Percentiles rank a stretch among this genome's conserved stretches.
phyloP scores from a whole-genome alignment of 768 basidiomycete genomes.

The Sistotremastrum suecicum region DNA sequence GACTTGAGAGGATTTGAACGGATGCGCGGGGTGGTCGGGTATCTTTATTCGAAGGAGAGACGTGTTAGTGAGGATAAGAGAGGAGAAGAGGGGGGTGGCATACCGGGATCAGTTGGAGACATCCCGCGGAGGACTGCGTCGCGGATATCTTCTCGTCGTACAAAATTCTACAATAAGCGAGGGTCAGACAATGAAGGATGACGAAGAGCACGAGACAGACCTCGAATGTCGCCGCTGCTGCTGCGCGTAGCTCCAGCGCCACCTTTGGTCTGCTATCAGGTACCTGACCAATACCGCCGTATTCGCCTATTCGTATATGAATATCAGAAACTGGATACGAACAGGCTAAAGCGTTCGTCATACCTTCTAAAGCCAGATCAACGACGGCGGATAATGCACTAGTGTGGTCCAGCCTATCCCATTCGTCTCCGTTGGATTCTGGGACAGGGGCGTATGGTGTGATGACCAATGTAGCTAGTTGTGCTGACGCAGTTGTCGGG shows the following conservation, averaged over 20 bases:
- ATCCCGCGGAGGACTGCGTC: conserved; percentile 59
- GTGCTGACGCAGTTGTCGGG: conserved; percentile 43
- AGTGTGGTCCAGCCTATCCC: conserved; percentile 73
- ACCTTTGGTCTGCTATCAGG: conserved; percentile 42
- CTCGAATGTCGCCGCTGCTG: conserved; percentile 74
- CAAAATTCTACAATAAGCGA: conserved; percentile 44
- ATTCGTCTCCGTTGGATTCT: conserved; percentile 81
- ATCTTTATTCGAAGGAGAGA: conserved; percentile 12
- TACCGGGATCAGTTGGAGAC: conserved; percentile 42
- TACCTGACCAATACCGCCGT: conserved; percentile 46
- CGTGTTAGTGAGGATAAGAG: conserved; percentile 10
- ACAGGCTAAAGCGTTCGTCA: too few species aligned
- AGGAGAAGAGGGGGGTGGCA: conserved; percentile 11
- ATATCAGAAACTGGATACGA: too few species aligned
- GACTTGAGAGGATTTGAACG: conserved; percentile 40
- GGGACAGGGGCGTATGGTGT: conserved; percentile 67
- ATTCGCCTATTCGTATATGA: conserved; percentile 34
- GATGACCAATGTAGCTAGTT: conserved; percentile 47
- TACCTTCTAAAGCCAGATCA: conserved; percentile 60
- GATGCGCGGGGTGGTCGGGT: conserved; percentile 42
- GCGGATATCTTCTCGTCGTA: conserved; percentile 55
- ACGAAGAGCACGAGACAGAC: conserved; percentile 25
- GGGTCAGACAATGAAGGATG: background rate
- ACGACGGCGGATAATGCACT: conserved; percentile 76
- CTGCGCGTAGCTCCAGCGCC: conserved; percentile 58